phyloP scores from a whole-genome alignment of 2,329 filamentous ascomycete species.

The Penicillium palitans region DNA sequence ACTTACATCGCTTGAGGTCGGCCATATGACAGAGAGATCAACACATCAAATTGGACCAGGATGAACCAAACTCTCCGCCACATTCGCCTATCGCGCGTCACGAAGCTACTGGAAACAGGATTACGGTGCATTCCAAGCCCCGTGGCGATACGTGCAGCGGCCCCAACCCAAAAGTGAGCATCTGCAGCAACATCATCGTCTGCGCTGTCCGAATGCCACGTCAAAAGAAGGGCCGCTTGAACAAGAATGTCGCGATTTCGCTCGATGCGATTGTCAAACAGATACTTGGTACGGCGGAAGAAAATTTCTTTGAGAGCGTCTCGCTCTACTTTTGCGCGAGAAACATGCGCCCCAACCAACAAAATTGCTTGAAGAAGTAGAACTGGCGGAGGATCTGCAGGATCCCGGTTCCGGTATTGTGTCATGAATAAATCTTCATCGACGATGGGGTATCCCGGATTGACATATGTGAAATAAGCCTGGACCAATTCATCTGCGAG shows the following conservation, averaged over 20 bases:
- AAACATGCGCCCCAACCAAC: conserved; percentile 55
- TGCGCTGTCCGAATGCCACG: conserved; percentile 56
- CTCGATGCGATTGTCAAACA: conserved; percentile 57
- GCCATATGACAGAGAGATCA: conserved; percentile 50
- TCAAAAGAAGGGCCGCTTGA: conserved; percentile 57
- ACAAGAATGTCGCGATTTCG: conserved; percentile 55
- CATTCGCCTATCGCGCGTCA: conserved; percentile 44
- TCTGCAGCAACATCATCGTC: conserved; percentile 58
- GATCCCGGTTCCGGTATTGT: conserved; percentile 51
- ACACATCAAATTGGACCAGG: conserved; percentile 46
- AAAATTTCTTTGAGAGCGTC: conserved; percentile 51
- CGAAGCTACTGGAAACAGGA: conserved; percentile 43
- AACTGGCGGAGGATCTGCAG: conserved; percentile 48
- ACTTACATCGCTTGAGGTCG: conserved; percentile 53
- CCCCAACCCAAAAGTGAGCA: conserved; percentile 55
- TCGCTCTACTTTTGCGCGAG: conserved; percentile 41
- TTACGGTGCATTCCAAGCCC: conserved; percentile 57
- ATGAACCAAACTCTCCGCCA: conserved; percentile 49
- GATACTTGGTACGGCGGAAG: conserved; percentile 54
- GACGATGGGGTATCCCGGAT: conserved; percentile 54
- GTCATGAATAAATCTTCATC: conserved; percentile 55
- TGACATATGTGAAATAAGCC: conserved; percentile 54
- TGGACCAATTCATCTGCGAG: conserved; percentile 53
- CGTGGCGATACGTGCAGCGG: conserved; percentile 54
- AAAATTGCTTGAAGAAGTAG: conserved; percentile 54